Evolutionary conservation across 2,329 filamentous ascomycete species (phyloP).

Genomic region (Colletotrichum sidae): DNA sequence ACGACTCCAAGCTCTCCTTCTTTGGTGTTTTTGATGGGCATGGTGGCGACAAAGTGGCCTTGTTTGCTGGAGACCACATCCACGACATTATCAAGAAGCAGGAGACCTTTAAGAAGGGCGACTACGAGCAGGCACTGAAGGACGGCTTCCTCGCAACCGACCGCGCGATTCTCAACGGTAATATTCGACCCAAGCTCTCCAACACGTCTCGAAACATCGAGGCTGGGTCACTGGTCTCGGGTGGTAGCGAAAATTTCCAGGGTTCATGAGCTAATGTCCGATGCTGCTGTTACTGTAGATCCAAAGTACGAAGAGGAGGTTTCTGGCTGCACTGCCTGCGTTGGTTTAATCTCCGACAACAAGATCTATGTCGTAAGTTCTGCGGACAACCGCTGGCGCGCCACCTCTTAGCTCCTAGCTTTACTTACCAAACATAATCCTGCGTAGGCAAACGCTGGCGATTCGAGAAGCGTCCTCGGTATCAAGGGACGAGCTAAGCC

Average conservation of each 20-base stretch:
- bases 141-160: slow-evolving; percentile 98
- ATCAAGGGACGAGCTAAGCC: slow-evolving; percentile 98
- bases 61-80: slow-evolving; percentile 92
- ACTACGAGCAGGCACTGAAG: slow-evolving; percentile 96
- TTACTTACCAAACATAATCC: slow-evolving; percentile 27
- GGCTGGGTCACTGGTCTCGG: not conserved
- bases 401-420: slow-evolving; percentile 45
- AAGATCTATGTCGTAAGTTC: slow-evolving; percentile 93
- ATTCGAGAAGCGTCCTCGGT: slow-evolving; percentile 93
- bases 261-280: slow-evolving; percentile 24
- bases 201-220: slow-evolving; percentile 40
- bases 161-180: slow-evolving; percentile 95
- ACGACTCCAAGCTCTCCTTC: slow-evolving; percentile 85
- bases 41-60: slow-evolving; percentile 94
- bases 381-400: slow-evolving; percentile 27
- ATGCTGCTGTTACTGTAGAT: slow-evolving; percentile 66
- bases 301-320: slow-evolving; percentile 98
- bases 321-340: slow-evolving; percentile 96
- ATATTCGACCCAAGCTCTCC: slow-evolving; percentile 3
- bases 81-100: slow-evolving; percentile 96
- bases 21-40: slow-evolving; percentile 99
- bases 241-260: not conserved
- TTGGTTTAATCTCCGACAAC: slow-evolving; percentile 86
- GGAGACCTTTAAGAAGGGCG: slow-evolving; percentile 88
- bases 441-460: slow-evolving; percentile 92